phyloP scores from a whole-genome alignment of 2,329 filamentous ascomycete species.

The Botrytis medusae region DNA sequence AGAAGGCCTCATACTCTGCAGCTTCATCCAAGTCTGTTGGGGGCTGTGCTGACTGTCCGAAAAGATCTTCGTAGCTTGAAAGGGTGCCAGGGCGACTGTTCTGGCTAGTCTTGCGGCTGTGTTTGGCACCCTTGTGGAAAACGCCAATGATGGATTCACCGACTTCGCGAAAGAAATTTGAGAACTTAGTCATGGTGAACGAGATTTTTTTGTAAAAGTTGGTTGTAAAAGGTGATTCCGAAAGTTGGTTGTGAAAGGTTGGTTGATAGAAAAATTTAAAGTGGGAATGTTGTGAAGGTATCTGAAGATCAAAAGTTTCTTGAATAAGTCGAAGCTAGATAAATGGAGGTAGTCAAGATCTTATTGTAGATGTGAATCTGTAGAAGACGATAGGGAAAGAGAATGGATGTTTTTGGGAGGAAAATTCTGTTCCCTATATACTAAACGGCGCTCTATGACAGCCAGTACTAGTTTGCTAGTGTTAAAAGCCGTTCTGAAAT shows the following conservation, averaged over 20 bases:
- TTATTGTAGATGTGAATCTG: neutral
- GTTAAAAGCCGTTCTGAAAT: neutral
- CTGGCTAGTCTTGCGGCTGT: rapidly evolving
- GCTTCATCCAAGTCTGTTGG: neutral
- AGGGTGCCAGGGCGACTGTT: neutral
- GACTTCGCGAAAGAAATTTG: neutral
- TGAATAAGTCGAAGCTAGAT: neutral
- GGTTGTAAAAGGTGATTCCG: too few relatives aligned
- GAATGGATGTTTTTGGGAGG: neutral
- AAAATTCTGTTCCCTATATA: neutral
- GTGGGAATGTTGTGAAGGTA: neutral
- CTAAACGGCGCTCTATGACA: neutral
- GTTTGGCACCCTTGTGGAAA: neutral
- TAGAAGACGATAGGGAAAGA: neutral
- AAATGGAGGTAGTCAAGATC: neutral
- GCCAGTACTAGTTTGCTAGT: neutral
- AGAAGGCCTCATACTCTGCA: neutral
- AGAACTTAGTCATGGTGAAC: neutral
- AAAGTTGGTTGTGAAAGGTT: neutral
- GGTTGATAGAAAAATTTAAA: neutral
- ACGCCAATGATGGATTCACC: neutral
- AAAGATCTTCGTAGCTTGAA: neutral
- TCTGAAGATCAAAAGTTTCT: neutral
- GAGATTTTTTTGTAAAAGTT: neutral
- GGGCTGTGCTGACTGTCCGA: neutral